phyloP scores from a whole-genome alignment of 2,329 filamentous ascomycete genomes.

The Claviceps sp. region DNA sequence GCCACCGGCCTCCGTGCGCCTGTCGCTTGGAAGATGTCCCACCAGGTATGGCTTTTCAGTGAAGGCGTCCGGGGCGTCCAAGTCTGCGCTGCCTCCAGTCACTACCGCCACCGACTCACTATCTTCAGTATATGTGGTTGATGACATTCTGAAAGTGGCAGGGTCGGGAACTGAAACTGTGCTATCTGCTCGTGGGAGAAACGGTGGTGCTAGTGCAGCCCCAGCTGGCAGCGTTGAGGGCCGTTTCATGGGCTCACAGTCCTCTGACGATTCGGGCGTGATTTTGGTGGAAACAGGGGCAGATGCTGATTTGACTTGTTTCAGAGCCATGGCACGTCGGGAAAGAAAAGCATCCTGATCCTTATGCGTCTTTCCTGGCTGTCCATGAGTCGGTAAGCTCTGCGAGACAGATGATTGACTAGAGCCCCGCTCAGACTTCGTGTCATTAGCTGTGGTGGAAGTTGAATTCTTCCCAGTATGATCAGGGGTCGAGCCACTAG shows the following conservation, averaged over 20 bases:
- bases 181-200: conserved; percentile 27
- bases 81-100: conserved; percentile 3
- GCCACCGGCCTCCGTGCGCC: conserved; percentile 26
- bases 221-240: conserved; percentile 28
- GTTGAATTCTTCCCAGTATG: conserved; percentile 6
- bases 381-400: conserved; percentile 7
- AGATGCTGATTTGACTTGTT: conserved; percentile 16
- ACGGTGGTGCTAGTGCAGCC: conserved; percentile 35
- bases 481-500: conserved; percentile 9
- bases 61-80: conserved; percentile 6
- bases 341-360: conserved; percentile 7
- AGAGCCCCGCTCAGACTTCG: conserved; percentile 6
- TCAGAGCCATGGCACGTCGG: conserved; percentile 13
- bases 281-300: conserved; percentile 10
- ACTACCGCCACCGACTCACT: neutral
- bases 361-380: conserved; percentile 5
- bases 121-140: conserved; percentile 2
- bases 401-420: conserved; percentile 7
- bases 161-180: conserved; percentile 8
- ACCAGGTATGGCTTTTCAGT: conserved; percentile 38
- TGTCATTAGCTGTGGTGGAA: conserved; percentile 8
- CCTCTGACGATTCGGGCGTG: conserved; percentile 9
- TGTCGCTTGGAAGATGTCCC: conserved; percentile 33
- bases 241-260: conserved; percentile 17
- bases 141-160: neutral